Percentiles rank a stretch among this genome's conserved stretches.
phyloP scores from a whole-genome alignment of 176 grass and related monocot genomes.

The Avena sativa region DNA sequence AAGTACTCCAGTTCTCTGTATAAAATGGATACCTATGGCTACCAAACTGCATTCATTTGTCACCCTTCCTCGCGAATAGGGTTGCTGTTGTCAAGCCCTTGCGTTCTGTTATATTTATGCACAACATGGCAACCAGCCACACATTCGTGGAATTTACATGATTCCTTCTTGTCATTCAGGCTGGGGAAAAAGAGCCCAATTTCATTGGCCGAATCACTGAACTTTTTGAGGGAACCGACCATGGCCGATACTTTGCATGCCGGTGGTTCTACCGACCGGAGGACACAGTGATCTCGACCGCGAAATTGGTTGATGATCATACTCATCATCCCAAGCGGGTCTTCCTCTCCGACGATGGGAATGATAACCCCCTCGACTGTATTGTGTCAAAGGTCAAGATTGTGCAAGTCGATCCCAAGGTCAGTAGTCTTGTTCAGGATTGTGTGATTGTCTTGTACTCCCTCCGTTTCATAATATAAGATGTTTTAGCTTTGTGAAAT shows the following conservation, averaged over 20 bases:
- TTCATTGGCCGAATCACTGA: neutral
- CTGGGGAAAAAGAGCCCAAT: neutral
- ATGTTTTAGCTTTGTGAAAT: no score
- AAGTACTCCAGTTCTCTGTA: neutral
- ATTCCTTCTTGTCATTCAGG: neutral
- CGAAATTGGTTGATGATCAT: constrained; percentile 33
- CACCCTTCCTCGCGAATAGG: neutral
- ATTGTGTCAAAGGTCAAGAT: constrained; percentile 68
- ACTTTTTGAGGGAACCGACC: neutral
- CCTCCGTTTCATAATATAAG: no score
- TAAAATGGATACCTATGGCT: neutral
- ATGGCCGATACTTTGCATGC: neutral
- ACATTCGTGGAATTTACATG: neutral
- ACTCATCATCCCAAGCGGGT: constrained; percentile 63
- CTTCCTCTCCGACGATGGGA: constrained; percentile 84
- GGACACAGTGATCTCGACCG: constrained; percentile 27
- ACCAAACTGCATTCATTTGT: neutral
- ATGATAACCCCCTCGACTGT: constrained; percentile 78
- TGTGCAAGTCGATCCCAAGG: constrained; percentile 62
- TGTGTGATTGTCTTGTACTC: neutral
- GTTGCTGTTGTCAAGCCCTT: neutral
- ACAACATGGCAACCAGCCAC: neutral
- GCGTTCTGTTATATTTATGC: neutral
- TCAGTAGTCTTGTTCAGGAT: constrained; percentile 37
- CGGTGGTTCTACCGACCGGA: neutral